Evolutionary conservation across 768 basidiomycete genomes (phyloP).

Genomic region (Calocera viscosa): DNA sequence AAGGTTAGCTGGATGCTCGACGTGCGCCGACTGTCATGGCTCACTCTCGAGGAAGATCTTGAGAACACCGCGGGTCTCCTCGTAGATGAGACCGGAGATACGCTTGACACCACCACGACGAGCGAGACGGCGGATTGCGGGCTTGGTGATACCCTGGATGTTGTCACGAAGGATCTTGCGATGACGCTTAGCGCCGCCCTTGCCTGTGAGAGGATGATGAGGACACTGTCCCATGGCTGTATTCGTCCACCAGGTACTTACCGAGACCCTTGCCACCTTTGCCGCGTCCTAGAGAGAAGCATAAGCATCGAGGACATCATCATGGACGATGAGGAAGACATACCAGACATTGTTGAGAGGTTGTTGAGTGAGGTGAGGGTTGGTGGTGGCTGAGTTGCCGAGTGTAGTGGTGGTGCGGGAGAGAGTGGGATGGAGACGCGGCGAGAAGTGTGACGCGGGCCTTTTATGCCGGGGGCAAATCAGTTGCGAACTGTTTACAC

Average conservation of each 20-base stretch:
- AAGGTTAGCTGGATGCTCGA: background rate
- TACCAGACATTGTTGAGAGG: constrained; percentile 9
- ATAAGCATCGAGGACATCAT: background rate
- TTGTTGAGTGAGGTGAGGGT: constrained; percentile 7
- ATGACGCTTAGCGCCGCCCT: constrained; percentile 34
- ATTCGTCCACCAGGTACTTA: background rate
- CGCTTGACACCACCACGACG: constrained; percentile 44
- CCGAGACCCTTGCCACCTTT: constrained; percentile 34
- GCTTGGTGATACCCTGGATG: constrained; percentile 37
- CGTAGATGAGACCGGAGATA: constrained; percentile 37
- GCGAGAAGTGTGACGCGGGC: constrained; percentile 7
- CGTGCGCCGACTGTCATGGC: background rate
- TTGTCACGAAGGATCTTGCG: constrained; percentile 33
- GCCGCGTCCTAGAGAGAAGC: constrained; percentile 29
- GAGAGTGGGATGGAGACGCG: constrained; percentile 8
- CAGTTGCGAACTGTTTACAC: constrained; percentile 9
- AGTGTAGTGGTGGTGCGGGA: background rate
- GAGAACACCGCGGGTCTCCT: constrained; percentile 42
- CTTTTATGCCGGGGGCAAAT: constrained; percentile 9
- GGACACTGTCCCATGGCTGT: background rate
- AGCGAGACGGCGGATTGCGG: constrained; percentile 41
- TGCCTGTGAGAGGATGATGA: constrained; percentile 14
- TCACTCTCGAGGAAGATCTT: constrained; percentile 37
- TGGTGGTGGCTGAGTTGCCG: constrained; percentile 1
- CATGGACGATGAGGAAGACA: background rate